These are phyloP conservation scores for Delonix regia DNA, from an alignment of 306 rosid genomes.

Conservation along the genomic window DNA sequence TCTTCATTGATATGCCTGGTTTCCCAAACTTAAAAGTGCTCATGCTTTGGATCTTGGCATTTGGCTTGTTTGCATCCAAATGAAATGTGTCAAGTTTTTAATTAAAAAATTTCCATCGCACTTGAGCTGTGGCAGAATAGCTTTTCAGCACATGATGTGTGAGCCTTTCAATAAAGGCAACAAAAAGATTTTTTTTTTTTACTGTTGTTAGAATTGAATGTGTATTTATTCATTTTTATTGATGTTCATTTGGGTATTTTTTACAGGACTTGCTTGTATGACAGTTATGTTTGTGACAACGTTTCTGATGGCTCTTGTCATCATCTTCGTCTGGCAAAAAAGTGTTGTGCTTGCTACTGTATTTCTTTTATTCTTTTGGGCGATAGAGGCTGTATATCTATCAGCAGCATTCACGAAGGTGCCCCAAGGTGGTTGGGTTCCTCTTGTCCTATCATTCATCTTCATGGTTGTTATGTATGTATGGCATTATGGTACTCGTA, in stretches of 20 bases:
- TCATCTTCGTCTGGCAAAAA: conserved; percentile 79
- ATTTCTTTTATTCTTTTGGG: conserved; percentile 74
- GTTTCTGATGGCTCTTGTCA: conserved; percentile 79
- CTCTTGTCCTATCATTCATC: conserved; percentile 66
- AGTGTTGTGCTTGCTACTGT: conserved; percentile 51
- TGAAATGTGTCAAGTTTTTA: conserved; percentile 7
- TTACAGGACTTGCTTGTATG: conserved; percentile 81
- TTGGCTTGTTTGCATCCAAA: not conserved
- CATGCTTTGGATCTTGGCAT: not conserved
- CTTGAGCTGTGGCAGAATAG: not conserved
- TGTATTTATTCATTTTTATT: not conserved
- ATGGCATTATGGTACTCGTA: conserved; percentile 80
- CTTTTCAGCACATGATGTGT: not conserved
- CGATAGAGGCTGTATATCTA: conserved; percentile 68
- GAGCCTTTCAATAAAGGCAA: not conserved
- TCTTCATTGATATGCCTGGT: not conserved
- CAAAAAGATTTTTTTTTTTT: not conserved
- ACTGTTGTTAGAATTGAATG: not conserved
- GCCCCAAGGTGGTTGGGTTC: conserved; percentile 92
- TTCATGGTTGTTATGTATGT: conserved; percentile 70
- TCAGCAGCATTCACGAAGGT: conserved; percentile 75
- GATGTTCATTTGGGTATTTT: conserved; percentile 33
- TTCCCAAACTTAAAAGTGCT: not conserved
- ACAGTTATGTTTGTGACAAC: conserved; percentile 79
- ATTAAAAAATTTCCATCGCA: not conserved